A percentile compares a stretch with the other conserved stretches of the same genome.
Conservation (phyloP, 2,329 filamentous ascomycete species). For the Colletotrichum lindemuthianum region DNA sequence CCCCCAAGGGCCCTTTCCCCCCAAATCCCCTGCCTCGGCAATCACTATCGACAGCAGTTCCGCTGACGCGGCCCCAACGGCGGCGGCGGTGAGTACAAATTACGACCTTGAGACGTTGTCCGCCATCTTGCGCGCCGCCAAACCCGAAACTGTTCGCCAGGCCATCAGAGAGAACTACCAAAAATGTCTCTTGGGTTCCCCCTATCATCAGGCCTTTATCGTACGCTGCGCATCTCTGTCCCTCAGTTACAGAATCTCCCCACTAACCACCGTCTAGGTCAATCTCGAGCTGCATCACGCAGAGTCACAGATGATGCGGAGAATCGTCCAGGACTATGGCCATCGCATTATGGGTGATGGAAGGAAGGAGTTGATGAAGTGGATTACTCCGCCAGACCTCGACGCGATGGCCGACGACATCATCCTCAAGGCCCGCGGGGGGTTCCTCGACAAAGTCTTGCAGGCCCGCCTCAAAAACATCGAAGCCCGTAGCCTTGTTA, state of each 20-base stretch:
- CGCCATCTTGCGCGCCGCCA: constrained; percentile 51
- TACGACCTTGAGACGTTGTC: constrained; percentile 52
- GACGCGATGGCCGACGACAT: constrained; percentile 56
- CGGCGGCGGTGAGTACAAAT: too few species aligned
- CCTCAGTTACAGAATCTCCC: not conserved
- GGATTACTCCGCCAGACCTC: constrained; percentile 53
- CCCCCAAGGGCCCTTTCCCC: not conserved
- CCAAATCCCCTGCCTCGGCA: not conserved
- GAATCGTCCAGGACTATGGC: constrained; percentile 58
- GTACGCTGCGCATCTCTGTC: constrained; percentile 49
- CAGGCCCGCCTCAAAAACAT: constrained; percentile 63
- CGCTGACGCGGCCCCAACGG: too few species aligned
- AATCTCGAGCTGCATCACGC: constrained; percentile 61
- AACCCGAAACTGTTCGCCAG: constrained; percentile 58
- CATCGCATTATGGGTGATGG: constrained; percentile 52
- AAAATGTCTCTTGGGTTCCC: constrained; percentile 59
- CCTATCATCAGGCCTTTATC: constrained; percentile 63
- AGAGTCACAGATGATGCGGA: constrained; percentile 47
- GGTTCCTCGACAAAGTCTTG: constrained; percentile 64
- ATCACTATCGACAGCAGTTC: constrained; percentile 32
- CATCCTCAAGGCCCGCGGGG: constrained; percentile 56
- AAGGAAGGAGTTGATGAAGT: constrained; percentile 53
- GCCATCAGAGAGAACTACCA: constrained; percentile 62
- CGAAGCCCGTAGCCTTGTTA: constrained; percentile 63
- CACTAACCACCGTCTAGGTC: constrained; percentile 43